Conservation (phyloP, 169 alveolate genomes). For the Plasmodium gonderi region DNA sequence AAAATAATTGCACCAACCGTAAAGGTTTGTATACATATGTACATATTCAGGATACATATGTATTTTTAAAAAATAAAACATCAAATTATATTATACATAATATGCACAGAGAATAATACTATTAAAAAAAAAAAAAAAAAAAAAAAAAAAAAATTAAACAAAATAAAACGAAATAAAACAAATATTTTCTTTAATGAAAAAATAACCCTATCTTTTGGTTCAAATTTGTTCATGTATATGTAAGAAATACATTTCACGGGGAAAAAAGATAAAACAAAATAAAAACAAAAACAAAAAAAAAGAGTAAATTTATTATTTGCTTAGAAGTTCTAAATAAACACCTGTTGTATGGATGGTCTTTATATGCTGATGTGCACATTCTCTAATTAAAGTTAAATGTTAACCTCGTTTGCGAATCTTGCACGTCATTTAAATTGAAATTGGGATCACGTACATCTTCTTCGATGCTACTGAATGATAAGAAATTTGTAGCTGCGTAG, state of each 20-base stretch:
- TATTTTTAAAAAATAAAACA: neutral
- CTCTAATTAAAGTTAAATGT: slow-evolving; percentile 64
- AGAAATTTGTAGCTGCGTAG: slow-evolving; percentile 36
- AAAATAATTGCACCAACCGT: no score
- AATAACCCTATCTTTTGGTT: neutral
- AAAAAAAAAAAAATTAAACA: no score
- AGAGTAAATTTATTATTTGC: neutral
- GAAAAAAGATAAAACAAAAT: neutral
- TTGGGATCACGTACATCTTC: slow-evolving; percentile 4
- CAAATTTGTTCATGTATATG: neutral
- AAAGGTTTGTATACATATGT: neutral
- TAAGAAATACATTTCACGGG: neutral
- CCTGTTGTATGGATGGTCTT: neutral
- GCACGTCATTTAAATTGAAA: slow-evolving; percentile 28
- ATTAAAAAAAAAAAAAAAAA: neutral
- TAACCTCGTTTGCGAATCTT: slow-evolving; percentile 46
- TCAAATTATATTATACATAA: neutral
- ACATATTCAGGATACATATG: neutral
- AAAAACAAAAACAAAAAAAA: neutral
- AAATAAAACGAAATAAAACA: neutral
- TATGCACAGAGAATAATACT: neutral
- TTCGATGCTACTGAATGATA: slow-evolving; percentile 33
- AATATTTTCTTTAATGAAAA: neutral
- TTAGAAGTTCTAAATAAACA: neutral
- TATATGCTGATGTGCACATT: neutral